Evolutionary conservation across 2,329 filamentous ascomycete species (phyloP).

Genomic region (Fusarium oligoseptatum): DNA sequence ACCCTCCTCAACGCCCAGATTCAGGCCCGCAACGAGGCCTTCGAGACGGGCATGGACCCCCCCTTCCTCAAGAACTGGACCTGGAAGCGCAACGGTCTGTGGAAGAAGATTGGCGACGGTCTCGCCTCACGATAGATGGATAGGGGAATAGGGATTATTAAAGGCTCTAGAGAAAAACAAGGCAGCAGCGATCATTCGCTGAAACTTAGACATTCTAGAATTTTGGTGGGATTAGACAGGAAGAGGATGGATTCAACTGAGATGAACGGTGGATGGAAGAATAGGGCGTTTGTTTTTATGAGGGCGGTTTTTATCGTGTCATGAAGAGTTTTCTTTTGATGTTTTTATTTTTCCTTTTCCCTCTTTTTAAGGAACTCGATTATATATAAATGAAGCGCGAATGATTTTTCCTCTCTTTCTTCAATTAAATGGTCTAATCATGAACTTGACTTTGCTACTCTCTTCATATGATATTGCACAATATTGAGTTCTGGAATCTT

Average conservation of each 20-base stretch:
- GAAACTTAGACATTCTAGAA: conserved; percentile 23
- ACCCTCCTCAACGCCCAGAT: conserved; percentile 75
- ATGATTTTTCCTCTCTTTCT: conserved; percentile 11
- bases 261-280: conserved; percentile 26
- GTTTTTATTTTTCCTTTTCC: conserved; percentile 29
- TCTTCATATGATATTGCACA: conserved; percentile 50
- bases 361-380: conserved; percentile 28
- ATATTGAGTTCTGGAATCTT: conserved; percentile 38
- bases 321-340: conserved; percentile 23
- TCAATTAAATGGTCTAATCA: neutral
- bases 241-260: conserved; percentile 4
- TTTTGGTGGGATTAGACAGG: conserved; percentile 28
- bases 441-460: conserved; percentile 27
- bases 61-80: conserved; percentile 74
- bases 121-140: conserved; percentile 41
- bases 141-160: neutral
- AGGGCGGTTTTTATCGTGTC: conserved; percentile 22
- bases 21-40: conserved; percentile 72
- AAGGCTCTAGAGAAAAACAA: conserved; percentile 6
- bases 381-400: conserved; percentile 31
- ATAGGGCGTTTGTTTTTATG: conserved; percentile 38
- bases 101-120: conserved; percentile 50
- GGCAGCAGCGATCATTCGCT: conserved; percentile 8
- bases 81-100: conserved; percentile 67
- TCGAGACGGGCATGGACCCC: conserved; percentile 78